Conservation (phyloP, 192 early-diverging fungal genomes). For the Backusella sp. region DNA sequence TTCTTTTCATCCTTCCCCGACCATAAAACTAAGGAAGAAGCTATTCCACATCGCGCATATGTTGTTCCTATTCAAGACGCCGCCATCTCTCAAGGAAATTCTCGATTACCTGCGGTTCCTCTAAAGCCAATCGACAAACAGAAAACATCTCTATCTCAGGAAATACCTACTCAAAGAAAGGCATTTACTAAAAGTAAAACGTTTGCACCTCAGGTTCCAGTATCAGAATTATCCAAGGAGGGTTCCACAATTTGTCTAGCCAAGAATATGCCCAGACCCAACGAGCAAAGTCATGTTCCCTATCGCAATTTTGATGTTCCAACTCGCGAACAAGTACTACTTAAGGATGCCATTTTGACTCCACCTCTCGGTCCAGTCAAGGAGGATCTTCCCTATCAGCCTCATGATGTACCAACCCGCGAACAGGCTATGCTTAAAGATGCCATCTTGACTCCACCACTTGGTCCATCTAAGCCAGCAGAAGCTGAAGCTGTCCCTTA, state of each 20-base stretch:
- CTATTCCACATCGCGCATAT: background rate
- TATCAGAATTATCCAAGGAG: background rate
- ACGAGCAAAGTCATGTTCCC: background rate
- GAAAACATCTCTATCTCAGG: background rate
- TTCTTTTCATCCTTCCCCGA: background rate
- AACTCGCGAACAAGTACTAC: background rate
- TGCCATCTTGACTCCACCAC: background rate
- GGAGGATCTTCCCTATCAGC: background rate
- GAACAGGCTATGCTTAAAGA: background rate
- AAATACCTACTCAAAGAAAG: background rate
- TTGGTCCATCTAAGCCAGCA: background rate
- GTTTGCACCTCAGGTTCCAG: background rate
- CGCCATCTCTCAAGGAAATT: background rate
- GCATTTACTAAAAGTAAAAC: background rate
- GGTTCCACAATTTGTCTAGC: background rate
- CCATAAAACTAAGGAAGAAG: background rate
- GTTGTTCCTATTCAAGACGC: background rate
- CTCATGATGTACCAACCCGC: background rate
- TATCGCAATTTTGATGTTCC: background rate
- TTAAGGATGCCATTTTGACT: background rate
- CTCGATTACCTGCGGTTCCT: background rate
- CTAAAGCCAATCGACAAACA: background rate
- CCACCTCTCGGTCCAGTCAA: background rate
- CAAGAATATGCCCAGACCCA: background rate
- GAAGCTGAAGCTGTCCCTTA: background rate